Evolutionary conservation across 345 rosid species (phyloP).

Genomic region (Ricinus communis): DNA sequence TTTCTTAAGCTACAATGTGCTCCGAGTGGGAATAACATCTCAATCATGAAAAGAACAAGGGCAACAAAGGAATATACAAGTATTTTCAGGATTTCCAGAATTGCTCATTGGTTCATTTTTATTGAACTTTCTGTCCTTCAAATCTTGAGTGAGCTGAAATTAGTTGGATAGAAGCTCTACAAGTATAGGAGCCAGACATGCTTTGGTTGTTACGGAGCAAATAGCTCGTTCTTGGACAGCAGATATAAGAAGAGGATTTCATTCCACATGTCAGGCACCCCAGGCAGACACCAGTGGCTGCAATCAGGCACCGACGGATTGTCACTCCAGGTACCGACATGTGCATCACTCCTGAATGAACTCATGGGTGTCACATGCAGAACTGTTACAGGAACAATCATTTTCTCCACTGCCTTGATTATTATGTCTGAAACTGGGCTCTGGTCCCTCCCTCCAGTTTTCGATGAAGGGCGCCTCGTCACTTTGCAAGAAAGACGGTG

Average conservation of each 20-base stretch:
- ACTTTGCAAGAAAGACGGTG: conserved; percentile 54
- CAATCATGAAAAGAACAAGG: not conserved
- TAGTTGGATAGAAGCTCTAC: not conserved
- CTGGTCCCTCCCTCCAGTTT: conserved; percentile 42
- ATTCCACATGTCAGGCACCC: conserved; percentile 74
- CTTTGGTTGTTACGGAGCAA: not conserved
- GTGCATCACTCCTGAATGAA: conserved; percentile 62
- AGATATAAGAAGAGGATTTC: conserved; percentile 50
- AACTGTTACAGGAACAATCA: conserved; percentile 41
- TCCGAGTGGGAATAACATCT: no score
- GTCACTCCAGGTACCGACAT: conserved; percentile 66
- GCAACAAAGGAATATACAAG: not conserved
- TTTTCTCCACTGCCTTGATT: conserved; percentile 39
- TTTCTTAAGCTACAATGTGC: not conserved
- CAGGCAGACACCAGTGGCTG: conserved; percentile 78
- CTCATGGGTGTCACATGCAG: conserved; percentile 71
- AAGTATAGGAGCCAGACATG: not conserved
- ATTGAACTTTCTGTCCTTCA: not conserved
- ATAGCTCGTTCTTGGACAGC: conserved; percentile 21
- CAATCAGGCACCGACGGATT: conserved; percentile 66
- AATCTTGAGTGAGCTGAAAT: not conserved
- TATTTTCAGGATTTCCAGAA: not conserved
- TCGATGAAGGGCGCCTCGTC: conserved; percentile 44
- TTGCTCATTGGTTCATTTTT: not conserved
- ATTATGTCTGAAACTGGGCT: conserved; percentile 48